Evolutionary conservation across 1,139 yeast genomes (phyloP), one percentile per base, ranked within the genome.

Genomic region (Candida pseudoviswanathii): DNA sequence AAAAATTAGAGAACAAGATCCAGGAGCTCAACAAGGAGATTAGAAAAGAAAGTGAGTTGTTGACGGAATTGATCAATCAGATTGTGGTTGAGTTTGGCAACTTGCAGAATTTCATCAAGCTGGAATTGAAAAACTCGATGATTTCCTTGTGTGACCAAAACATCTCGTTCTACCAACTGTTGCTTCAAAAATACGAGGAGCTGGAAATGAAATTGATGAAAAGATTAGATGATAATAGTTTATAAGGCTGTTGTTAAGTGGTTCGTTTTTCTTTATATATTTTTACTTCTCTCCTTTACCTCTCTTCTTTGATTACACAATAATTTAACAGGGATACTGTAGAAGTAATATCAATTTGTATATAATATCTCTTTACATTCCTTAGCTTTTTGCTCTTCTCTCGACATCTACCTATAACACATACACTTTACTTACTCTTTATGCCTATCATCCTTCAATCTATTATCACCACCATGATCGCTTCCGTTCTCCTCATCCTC

Each of bases 51-150:
- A 79, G 74, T 0, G 63, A 65, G 42, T 49, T 76, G 48, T 78
- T 76, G 7, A 66, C 84, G 43, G 83, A 83, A 25, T 77, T 82
- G 47, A 89, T 96, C 10, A 85, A 84, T 59, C 76, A 81, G 56
- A 83, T 89, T 6, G 86, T 89, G 37, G 86, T 85, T 55, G 85
- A 84, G 51, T 88, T 89, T 55, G 84, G 86, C 5, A 81, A 86
- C 55, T 92, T 96, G 77, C 96, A 94, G 58, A 77, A 76, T 37
- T 87, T 89, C 58, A 92, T 91, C 65, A 82, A 89, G 40, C 72
- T 77, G 37, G 98, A 94, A 66, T 75, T 94, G 65, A 86, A 86
- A 62, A 75, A 76, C 37, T 80, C 95, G 2, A 76, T 94, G 70
- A 71, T 83, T 24, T 80, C 81, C 6, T 72, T 92, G 48, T 89